Percentiles rank a stretch among this genome's conserved stretches.
Evolutionary conservation across 106 monocot genomes (phyloP).

Genomic region (Gastrodia elata): DNA sequence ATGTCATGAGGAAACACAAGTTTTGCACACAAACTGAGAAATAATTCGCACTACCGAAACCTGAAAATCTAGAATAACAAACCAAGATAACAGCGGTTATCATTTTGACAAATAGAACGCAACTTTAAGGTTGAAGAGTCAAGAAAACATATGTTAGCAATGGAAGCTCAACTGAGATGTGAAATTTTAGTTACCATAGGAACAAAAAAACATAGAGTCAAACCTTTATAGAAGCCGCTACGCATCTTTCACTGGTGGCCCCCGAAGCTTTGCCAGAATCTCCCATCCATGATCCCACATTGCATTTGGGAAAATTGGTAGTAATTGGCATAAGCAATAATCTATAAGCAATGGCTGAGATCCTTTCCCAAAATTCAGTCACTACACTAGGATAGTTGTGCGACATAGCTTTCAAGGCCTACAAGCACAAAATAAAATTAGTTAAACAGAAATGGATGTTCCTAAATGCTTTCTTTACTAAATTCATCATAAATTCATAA

Average conservation of each 20-base stretch:
- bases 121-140: background rate
- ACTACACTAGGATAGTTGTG: constrained; percentile 64
- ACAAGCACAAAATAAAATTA: constrained; percentile 13
- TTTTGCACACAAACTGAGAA: background rate
- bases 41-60: background rate
- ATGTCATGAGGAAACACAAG: background rate
- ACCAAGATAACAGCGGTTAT: background rate
- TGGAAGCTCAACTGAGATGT: background rate
- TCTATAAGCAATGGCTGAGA: constrained; percentile 34
- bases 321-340: constrained; percentile 18
- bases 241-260: constrained; percentile 38
- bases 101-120: background rate
- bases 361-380: constrained; percentile 34
- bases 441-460: background rate
- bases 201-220: background rate
- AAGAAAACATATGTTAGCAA: background rate
- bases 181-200: too few relatives aligned
- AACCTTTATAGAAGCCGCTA: constrained; percentile 61
- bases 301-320: constrained; percentile 25
- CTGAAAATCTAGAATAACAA: background rate
- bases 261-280: constrained; percentile 27
- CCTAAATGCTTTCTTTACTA: background rate
- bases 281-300: constrained; percentile 25
- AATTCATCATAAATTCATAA: background rate
- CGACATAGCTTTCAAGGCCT: constrained; percentile 53